Evolutionary conservation across 257 asterid genomes (phyloP).

Genomic region (Penstemon newberryi): DNA sequence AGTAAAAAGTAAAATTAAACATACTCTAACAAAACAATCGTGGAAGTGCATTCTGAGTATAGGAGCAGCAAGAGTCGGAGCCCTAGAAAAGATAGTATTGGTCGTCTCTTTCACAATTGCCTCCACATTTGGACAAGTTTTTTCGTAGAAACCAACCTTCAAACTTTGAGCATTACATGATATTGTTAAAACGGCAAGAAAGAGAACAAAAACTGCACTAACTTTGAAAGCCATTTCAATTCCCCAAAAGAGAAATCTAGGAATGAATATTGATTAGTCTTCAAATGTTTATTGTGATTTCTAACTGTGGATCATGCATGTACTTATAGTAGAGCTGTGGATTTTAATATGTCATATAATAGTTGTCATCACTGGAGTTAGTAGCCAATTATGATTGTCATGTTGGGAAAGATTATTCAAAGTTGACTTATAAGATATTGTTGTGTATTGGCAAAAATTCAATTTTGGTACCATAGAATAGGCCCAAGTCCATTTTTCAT

Average conservation of each 20-base stretch:
- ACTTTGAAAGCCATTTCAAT: constrained; percentile 30
- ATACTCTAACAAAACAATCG: constrained; percentile 57
- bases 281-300: neutral
- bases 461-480: no score
- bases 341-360: neutral
- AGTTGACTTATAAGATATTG: neutral
- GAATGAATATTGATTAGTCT: neutral
- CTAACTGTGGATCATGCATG: neutral
- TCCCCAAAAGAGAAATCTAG: neutral
- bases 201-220: neutral
- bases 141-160: constrained; percentile 28
- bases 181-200: neutral
- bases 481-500: no score
- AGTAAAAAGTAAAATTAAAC: neutral
- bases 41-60: constrained; percentile 51
- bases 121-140: constrained; percentile 41
- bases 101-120: constrained; percentile 34
- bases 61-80: constrained; percentile 43
- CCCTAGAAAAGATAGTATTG: constrained; percentile 23
- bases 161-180: constrained; percentile 32
- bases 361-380: neutral
- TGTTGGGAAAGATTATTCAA: neutral
- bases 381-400: neutral
- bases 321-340: neutral
- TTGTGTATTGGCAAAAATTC: no score